Conservation (phyloP, 2,329 filamentous ascomycete species). For the Aspergillus caelatus region DNA sequence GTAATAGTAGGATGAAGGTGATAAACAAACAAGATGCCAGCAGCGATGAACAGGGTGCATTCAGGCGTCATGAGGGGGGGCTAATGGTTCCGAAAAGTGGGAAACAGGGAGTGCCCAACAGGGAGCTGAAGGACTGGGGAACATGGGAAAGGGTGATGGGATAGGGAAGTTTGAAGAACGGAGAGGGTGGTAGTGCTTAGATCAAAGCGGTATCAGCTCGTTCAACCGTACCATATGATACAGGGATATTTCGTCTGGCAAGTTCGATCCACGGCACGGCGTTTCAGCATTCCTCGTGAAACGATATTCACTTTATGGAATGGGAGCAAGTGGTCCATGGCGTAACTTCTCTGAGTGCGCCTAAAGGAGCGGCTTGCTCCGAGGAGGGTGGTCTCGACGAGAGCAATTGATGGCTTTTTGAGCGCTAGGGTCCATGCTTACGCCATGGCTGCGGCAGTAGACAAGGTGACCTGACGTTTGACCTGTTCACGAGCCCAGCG, state of each 20-base stretch:
- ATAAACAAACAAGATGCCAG: conserved; percentile 7
- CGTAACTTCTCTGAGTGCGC: conserved; percentile 22
- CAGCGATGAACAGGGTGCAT: conserved; percentile 22
- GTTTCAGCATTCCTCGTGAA: conserved; percentile 16
- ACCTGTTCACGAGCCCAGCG: conserved; percentile 97
- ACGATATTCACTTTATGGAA: conserved; percentile 8
- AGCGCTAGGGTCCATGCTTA: conserved; percentile 25
- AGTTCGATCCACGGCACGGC: conserved; percentile 17
- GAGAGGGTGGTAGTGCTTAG: conserved; percentile 9
- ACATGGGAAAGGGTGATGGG: conserved; percentile 4
- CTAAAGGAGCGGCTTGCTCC: conserved; percentile 15
- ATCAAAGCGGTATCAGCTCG: neutral
- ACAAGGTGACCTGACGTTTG: conserved; percentile 71
- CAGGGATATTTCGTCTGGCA: neutral
- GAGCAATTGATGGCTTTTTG: conserved; percentile 13
- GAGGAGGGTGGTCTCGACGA: conserved; percentile 18
- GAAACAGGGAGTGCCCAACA: conserved; percentile 10
- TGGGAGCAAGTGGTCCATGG: conserved; percentile 18
- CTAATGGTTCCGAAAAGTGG: conserved; percentile 25
- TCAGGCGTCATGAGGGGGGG: conserved; percentile 16
- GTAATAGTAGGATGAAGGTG: conserved; percentile 18
- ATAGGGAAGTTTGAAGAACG: conserved; percentile 5
- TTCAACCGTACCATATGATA: conserved; percentile 1
- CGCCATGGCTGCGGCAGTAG: conserved; percentile 42
- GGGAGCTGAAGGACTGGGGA: neutral